A percentile compares a stretch with the other conserved stretches of the same genome.
phyloP scores from a whole-genome alignment of 139 green algal species.

The Chlorella vulgaris region DNA sequence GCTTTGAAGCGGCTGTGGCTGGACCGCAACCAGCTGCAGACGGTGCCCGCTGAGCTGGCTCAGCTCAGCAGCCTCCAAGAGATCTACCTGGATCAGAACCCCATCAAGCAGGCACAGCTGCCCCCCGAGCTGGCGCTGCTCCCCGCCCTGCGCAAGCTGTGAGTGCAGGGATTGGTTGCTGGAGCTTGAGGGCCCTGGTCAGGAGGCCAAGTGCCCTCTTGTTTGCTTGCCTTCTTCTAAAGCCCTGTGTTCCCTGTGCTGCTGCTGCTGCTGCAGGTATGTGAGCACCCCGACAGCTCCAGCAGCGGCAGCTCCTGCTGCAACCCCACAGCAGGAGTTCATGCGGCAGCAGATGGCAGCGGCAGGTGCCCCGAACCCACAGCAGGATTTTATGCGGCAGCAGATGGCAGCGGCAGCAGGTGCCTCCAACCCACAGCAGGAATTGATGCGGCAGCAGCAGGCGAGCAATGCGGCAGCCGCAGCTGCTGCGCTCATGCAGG shows the following conservation, averaged over 20 bases:
- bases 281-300: too few relatives aligned
- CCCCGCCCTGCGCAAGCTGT: constrained; percentile 12
- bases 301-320: too few relatives aligned
- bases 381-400: too few relatives aligned
- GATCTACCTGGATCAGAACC: constrained; percentile 48
- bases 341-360: neutral
- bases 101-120: neutral
- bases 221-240: too few relatives aligned
- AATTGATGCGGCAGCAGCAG: neutral
- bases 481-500: neutral
- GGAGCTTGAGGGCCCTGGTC: too few relatives aligned
- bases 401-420: neutral
- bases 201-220: too few relatives aligned
- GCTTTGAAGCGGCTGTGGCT: constrained; percentile 49
- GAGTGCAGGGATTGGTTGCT: too few relatives aligned
- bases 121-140: constrained; percentile 18
- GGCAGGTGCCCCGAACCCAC: too few relatives aligned
- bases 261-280: too few relatives aligned
- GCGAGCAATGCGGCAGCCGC: neutral
- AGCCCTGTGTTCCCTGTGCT: too few relatives aligned
- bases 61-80: constrained; percentile 38
- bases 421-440: neutral
- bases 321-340: neutral
- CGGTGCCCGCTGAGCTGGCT: constrained; percentile 25
- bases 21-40: constrained; percentile 39